These are phyloP conservation scores for Polysphondylium violaceum DNA, from an alignment of 78 protist genomes.

Conservation along the genomic window DNA sequence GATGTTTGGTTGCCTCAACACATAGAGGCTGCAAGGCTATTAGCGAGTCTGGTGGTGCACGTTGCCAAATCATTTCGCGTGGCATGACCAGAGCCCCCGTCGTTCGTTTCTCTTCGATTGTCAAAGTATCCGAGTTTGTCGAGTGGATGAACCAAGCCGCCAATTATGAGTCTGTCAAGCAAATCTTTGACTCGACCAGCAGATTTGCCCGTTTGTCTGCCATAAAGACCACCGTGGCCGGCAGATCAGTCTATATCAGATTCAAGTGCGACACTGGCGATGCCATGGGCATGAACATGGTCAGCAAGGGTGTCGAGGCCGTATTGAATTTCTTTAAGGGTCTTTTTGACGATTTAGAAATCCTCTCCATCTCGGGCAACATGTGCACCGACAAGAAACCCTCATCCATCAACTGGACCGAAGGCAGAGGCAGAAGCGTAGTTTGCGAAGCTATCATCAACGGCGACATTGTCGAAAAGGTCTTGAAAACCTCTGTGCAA, in stretches of 20 bases:
- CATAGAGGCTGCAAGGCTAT: constrained; percentile 93
- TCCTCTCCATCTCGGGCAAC: constrained; percentile 89
- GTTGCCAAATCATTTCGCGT: constrained; percentile 37
- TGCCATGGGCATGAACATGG: constrained; percentile 99
- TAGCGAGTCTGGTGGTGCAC: constrained; percentile 82
- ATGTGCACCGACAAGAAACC: constrained; percentile 95
- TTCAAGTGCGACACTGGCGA: constrained; percentile 93
- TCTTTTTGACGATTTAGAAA: constrained; percentile 70
- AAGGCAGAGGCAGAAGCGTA: constrained; percentile 97
- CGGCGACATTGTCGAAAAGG: constrained; percentile 79
- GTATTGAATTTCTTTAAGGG: constrained; percentile 49
- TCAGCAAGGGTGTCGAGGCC: constrained; percentile 88
- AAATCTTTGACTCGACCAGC: constrained; percentile 81
- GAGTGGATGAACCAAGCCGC: constrained; percentile 62
- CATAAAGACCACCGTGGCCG: constrained; percentile 54
- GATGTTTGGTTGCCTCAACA: constrained; percentile 93
- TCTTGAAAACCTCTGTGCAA: constrained; percentile 91
- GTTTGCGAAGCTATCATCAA: constrained; percentile 92
- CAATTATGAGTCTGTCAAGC: constrained; percentile 20
- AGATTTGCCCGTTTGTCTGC: constrained; percentile 80
- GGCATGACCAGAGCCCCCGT: constrained; percentile 97
- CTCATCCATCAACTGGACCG: constrained; percentile 93
- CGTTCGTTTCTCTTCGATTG: constrained; percentile 62
- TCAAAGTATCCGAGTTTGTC: constrained; percentile 64
- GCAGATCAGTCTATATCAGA: constrained; percentile 87